Evolutionary conservation across 1,284 basidiomycete species (phyloP).

Genomic region (Xerocomus nothofagi): DNA sequence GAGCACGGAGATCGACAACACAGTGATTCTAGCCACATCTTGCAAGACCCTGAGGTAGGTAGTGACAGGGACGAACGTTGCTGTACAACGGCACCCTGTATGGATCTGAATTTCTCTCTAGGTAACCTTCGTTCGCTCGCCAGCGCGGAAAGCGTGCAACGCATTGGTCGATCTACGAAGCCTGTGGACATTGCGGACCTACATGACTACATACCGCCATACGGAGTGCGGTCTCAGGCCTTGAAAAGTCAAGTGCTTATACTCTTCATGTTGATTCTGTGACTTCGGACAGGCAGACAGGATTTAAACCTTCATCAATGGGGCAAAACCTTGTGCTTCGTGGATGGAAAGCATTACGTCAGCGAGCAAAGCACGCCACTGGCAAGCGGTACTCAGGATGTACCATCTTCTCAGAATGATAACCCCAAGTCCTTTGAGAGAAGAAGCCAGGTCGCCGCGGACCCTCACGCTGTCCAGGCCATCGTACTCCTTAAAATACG

Average conservation of each 20-base stretch:
- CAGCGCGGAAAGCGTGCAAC: background rate
- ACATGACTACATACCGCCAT: background rate
- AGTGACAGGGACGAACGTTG: constrained; percentile 4
- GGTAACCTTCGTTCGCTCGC: background rate
- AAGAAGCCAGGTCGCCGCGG: constrained; percentile 22
- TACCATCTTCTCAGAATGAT: constrained; percentile 22
- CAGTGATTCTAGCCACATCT: background rate
- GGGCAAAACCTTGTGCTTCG: background rate
- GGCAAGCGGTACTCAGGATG: background rate
- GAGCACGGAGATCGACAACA: constrained; percentile 14
- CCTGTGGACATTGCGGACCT: background rate
- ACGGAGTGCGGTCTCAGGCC: background rate
- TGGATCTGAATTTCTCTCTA: constrained; percentile 5
- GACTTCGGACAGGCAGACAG: background rate
- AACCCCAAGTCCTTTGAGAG: constrained; percentile 4
- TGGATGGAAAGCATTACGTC: constrained; percentile 17
- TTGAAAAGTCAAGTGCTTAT: background rate
- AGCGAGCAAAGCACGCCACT: constrained; percentile 2
- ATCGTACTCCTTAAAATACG: constrained; percentile 6
- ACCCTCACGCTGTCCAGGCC: constrained; percentile 7
- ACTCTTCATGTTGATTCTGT: background rate
- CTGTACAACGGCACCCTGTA: background rate
- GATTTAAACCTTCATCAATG: background rate
- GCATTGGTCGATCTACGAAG: constrained; percentile 6
- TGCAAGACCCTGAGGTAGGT: constrained; percentile 12